These are phyloP conservation scores for Paraphoma chrysanthemicola DNA, from an alignment of 2,329 filamentous ascomycete species.

Conservation along the genomic window DNA sequence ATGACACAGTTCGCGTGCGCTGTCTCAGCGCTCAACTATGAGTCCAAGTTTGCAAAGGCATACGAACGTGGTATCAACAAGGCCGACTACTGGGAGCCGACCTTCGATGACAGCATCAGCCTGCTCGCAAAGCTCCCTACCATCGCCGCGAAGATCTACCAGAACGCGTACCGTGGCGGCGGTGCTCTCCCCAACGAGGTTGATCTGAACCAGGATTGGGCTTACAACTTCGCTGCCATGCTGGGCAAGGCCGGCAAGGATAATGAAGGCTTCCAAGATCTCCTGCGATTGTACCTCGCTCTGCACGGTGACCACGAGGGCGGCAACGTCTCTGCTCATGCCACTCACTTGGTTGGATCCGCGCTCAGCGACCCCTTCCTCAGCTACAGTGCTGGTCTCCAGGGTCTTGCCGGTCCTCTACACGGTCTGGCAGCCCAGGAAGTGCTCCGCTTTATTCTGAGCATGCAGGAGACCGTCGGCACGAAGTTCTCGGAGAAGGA, in stretches of 20 bases:
- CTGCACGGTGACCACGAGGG: constrained; percentile 98
- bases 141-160: constrained; percentile 97
- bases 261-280: constrained; percentile 93
- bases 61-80: constrained; percentile 93
- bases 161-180: constrained; percentile 80
- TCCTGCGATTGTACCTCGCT: constrained; percentile 91
- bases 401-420: constrained; percentile 92
- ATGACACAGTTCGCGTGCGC: constrained; percentile 98
- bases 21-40: constrained; percentile 94
- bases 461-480: constrained; percentile 92
- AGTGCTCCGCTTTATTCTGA: constrained; percentile 93
- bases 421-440: constrained; percentile 96
- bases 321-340: constrained; percentile 94
- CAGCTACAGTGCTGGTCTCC: constrained; percentile 92
- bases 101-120: constrained; percentile 93
- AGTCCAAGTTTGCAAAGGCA: constrained; percentile 89
- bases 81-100: constrained; percentile 98
- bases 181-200: constrained; percentile 77
- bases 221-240: constrained; percentile 98
- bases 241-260: constrained; percentile 87
- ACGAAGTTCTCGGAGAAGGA: constrained; percentile 78
- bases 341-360: constrained; percentile 93
- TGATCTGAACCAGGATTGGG: constrained; percentile 90
- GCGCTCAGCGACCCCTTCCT: constrained; percentile 95
- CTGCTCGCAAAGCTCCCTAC: constrained; percentile 95